These are phyloP conservation scores for Pichia heedii DNA, from an alignment of 805 yeast species.

Conservation along the genomic window DNA sequence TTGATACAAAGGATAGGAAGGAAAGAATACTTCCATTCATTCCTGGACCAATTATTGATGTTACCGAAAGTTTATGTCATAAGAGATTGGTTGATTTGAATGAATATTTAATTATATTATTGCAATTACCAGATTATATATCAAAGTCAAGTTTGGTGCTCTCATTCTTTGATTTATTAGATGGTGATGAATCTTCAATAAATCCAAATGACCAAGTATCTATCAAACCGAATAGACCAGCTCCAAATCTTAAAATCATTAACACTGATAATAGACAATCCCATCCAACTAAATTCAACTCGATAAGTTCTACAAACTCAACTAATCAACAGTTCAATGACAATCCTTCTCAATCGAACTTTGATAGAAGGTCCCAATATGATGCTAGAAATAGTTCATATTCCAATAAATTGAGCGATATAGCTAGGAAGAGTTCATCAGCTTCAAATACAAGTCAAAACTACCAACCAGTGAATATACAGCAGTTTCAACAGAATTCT, in stretches of 20 bases:
- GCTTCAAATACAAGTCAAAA: not conserved
- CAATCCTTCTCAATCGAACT: conserved; percentile 38
- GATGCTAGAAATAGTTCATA: conserved; percentile 20
- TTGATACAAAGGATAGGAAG: conserved; percentile 61
- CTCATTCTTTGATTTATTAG: conserved; percentile 57
- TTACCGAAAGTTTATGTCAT: conserved; percentile 61
- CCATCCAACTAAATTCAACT: conserved; percentile 1
- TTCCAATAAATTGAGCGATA: conserved; percentile 17
- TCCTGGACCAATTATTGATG: conserved; percentile 92
- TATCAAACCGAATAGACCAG: conserved; percentile 23
- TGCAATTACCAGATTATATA: conserved; percentile 68
- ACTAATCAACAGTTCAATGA: conserved; percentile 30
- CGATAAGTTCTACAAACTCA: not conserved
- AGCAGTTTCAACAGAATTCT: not conserved
- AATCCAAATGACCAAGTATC: conserved; percentile 13
- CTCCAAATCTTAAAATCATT: conserved; percentile 24
- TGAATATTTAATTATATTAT: conserved; percentile 42
- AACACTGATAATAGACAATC: conserved; percentile 15
- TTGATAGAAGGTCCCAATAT: conserved; percentile 45
- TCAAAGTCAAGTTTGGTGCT: conserved; percentile 61
- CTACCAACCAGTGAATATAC: not conserved
- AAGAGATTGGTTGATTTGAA: conserved; percentile 47
- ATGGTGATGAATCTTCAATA: conserved; percentile 38
- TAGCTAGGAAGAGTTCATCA: conserved; percentile 7
- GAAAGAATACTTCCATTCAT: conserved; percentile 83